phyloP scores from a whole-genome alignment of 2,329 filamentous ascomycete genomes.

The Sclerotinia borealis region DNA sequence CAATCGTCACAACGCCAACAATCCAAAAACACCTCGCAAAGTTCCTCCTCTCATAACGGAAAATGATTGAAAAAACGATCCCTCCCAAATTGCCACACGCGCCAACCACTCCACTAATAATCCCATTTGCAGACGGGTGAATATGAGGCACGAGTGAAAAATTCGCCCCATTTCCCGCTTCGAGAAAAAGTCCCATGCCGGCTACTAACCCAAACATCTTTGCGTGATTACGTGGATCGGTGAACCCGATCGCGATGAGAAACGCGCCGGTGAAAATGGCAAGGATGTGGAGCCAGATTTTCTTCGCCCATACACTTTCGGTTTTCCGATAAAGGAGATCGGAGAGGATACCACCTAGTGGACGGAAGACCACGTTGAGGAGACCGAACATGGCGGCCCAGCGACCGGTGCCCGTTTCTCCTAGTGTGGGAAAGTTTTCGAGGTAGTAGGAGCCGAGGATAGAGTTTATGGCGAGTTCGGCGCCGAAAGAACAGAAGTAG shows the following conservation, averaged over 20 bases:
- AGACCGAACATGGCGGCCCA: slow-evolving; percentile 73
- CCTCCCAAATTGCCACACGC: slow-evolving; percentile 80
- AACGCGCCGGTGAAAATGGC: slow-evolving; percentile 52
- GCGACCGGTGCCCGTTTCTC: slow-evolving; percentile 50
- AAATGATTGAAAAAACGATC: slow-evolving; percentile 76
- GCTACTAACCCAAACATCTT: slow-evolving; percentile 73
- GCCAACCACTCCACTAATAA: slow-evolving; percentile 69
- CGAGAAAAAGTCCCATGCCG: slow-evolving; percentile 73
- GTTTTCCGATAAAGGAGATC: slow-evolving; percentile 35
- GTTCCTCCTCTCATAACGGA: slow-evolving; percentile 59
- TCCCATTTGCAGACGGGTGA: slow-evolving; percentile 71
- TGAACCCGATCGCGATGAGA: slow-evolving; percentile 55
- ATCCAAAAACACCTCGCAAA: slow-evolving; percentile 74
- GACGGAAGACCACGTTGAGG: slow-evolving; percentile 62
- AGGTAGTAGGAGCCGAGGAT: slow-evolving; percentile 54
- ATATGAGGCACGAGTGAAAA: slow-evolving; percentile 85
- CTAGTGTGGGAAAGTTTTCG: slow-evolving; percentile 52
- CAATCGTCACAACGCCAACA: slow-evolving; percentile 70
- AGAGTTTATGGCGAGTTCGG: slow-evolving; percentile 56
- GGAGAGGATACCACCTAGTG: slow-evolving; percentile 54
- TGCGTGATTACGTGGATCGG: slow-evolving; percentile 53
- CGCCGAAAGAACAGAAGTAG: slow-evolving; percentile 60
- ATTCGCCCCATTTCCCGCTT: slow-evolving; percentile 80
- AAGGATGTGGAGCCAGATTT: slow-evolving; percentile 52
- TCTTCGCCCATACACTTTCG: slow-evolving; percentile 56